Conservation (phyloP, 192 early-diverging fungal species). For the Borealophlyctis nickersoniae region DNA sequence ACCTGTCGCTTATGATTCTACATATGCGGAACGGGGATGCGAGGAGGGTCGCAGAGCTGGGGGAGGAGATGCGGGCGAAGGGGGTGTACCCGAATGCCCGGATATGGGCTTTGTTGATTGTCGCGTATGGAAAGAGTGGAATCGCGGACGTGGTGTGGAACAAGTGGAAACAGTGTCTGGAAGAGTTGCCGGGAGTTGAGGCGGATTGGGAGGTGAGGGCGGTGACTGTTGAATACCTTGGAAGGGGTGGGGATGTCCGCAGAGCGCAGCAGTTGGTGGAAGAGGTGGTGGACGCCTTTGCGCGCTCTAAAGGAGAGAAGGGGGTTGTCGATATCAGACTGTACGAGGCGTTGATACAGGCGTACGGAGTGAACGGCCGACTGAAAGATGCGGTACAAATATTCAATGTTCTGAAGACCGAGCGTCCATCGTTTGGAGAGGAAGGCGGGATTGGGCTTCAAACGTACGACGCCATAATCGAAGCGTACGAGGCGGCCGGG, state of each 20-base stretch:
- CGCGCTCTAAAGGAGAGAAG: not conserved
- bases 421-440: not conserved
- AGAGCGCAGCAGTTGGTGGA: conserved; percentile 9
- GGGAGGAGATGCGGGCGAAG: conserved; percentile 8
- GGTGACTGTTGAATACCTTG: conserved; percentile 25
- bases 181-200: conserved; percentile 11
- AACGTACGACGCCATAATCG: conserved; percentile 28
- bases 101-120: conserved; percentile 22
- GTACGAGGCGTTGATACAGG: conserved; percentile 23
- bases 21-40: conserved; percentile 17
- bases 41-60: not conserved
- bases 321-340: not conserved
- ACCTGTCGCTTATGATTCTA: conserved; percentile 20
- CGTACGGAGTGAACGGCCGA: conserved; percentile 12
- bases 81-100: conserved; percentile 18
- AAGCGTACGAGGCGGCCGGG: conserved; percentile 6
- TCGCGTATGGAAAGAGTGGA: conserved; percentile 11
- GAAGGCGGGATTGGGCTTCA: not conserved
- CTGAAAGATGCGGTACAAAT: conserved; percentile 11
- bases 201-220: conserved; percentile 30
- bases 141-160: conserved; percentile 1
- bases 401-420: conserved; percentile 1
- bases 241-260: conserved; percentile 2
- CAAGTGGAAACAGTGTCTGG: conserved; percentile 9
- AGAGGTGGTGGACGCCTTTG: not conserved